These are phyloP conservation scores for Pyrenochaeta sp. DNA, from an alignment of 2,329 filamentous ascomycete species.

Conservation along the genomic window DNA sequence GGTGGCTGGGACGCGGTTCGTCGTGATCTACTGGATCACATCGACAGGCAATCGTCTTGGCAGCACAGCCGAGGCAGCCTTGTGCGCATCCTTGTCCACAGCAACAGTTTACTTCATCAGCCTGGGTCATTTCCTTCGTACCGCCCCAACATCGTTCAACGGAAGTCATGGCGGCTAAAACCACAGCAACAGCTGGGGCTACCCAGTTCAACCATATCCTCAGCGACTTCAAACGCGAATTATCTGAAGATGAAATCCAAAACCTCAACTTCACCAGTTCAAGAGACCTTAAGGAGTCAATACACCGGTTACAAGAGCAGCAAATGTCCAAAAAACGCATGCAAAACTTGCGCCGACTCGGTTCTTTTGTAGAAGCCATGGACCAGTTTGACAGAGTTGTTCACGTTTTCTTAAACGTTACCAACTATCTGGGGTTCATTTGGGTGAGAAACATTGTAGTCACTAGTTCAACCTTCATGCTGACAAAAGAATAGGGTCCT, in stretches of 20 bases:
- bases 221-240: background rate
- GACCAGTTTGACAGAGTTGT: background rate
- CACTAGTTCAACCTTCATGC: background rate
- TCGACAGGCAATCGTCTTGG: no score
- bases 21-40: no score
- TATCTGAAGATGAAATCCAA: background rate
- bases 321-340: background rate
- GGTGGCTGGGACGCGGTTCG: no score
- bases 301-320: background rate
- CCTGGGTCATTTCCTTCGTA: no score
- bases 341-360: background rate
- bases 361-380: background rate
- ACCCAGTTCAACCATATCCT: background rate
- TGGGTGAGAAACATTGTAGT: background rate
- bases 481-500: background rate
- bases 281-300: background rate
- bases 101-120: no score
- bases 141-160: no score
- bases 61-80: no score
- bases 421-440: background rate
- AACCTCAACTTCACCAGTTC: background rate
- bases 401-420: background rate
- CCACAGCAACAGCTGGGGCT: background rate
- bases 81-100: no score
- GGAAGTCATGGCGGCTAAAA: no score